These are phyloP conservation scores for Mycena galericulata DNA, from an alignment of 768 basidiomycete genomes.

Conservation along the genomic window DNA sequence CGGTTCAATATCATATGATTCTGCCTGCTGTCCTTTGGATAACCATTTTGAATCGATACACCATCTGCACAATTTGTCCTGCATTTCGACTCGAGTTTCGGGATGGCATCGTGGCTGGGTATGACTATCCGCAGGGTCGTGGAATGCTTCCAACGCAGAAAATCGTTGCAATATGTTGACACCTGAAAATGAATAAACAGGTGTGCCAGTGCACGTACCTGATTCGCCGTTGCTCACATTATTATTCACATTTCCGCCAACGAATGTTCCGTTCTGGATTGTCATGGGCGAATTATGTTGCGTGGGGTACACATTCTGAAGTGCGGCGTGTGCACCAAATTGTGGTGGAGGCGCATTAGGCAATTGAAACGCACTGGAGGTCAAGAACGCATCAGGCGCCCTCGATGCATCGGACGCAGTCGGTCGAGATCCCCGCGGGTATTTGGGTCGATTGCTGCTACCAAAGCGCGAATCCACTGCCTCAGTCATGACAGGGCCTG, in stretches of 20 bases:
- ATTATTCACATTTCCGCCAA: slow-evolving; percentile 6
- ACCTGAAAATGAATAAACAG: neutral
- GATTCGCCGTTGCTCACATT: slow-evolving; percentile 1
- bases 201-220: neutral
- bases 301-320: neutral
- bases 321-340: neutral
- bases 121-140: neutral
- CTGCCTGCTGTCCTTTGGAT: no score
- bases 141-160: slow-evolving; percentile 1
- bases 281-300: neutral
- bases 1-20: no score
- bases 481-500: neutral
- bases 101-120: slow-evolving; percentile 6
- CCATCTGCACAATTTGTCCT: slow-evolving; percentile 5
- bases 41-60: neutral
- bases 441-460: neutral
- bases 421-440: no score
- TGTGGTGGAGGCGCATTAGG: neutral
- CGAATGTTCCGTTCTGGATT: slow-evolving; percentile 6
- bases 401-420: no score
- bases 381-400: neutral
- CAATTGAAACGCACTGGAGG: neutral
- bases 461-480: neutral
- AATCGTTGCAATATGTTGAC: neutral
- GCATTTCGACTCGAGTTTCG: slow-evolving; percentile 10